Evolutionary conservation across 2,329 filamentous ascomycete species (phyloP).

Genomic region (Tolypocladium endophyticum): DNA sequence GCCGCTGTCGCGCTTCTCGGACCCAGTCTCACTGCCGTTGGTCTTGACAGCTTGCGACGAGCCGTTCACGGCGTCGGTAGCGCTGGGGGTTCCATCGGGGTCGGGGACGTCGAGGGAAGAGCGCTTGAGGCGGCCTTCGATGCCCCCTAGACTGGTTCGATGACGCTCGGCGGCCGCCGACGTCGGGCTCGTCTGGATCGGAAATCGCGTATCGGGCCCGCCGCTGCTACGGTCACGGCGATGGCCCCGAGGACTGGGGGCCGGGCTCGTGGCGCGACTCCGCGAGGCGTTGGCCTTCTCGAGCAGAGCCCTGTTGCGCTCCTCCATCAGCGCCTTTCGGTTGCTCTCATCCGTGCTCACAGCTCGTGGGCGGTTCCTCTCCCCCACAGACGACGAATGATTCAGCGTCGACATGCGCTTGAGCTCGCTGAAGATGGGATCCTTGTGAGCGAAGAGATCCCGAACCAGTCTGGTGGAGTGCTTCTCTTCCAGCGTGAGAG

Average conservation of each 20-base stretch:
- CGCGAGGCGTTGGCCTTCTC: slow-evolving; percentile 53
- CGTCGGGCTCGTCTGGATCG: slow-evolving; percentile 60
- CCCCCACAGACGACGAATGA: slow-evolving; percentile 47
- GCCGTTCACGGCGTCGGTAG: slow-evolving; percentile 31
- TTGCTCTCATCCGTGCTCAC: slow-evolving; percentile 95
- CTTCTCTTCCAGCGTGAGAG: slow-evolving; percentile 89
- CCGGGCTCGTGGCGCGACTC: slow-evolving; percentile 66
- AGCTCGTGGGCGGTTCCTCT: slow-evolving; percentile 58
- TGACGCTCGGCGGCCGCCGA: slow-evolving; percentile 34
- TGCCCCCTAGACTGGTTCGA: slow-evolving; percentile 38
- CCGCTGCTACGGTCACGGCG: slow-evolving; percentile 72
- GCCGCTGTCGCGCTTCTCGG: slow-evolving; percentile 55
- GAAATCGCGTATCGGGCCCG: slow-evolving; percentile 71
- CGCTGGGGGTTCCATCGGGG: slow-evolving; percentile 32
- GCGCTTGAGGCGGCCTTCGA: slow-evolving; percentile 40
- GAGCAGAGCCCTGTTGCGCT: slow-evolving; percentile 74
- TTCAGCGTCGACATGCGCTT: slow-evolving; percentile 75
- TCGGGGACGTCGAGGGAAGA: slow-evolving; percentile 76
- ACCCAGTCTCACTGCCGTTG: slow-evolving; percentile 10
- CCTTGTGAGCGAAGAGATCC: slow-evolving; percentile 88
- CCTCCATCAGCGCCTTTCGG: slow-evolving; percentile 87
- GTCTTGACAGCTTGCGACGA: slow-evolving; percentile 12
- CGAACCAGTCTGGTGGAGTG: slow-evolving; percentile 84
- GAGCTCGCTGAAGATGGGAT: slow-evolving; percentile 87
- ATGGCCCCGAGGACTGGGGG: slow-evolving; percentile 50